Evolutionary conservation across 2,329 filamentous ascomycete genomes (phyloP).

Genomic region (Aspergillus luchuensis): DNA sequence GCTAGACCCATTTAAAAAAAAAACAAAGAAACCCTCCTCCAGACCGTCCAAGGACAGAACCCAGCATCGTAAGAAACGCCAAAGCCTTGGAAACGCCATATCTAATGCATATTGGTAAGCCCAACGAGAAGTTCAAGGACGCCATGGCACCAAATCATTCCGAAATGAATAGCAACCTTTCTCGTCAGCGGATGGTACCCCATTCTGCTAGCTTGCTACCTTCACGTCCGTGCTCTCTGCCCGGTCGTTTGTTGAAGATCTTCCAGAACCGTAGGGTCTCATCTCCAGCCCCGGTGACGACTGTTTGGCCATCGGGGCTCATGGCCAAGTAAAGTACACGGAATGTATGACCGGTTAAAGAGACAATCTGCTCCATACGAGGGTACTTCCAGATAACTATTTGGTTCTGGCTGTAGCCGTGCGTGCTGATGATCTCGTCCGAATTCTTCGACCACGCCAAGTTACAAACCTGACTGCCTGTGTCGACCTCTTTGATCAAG

Average conservation of each 20-base stretch:
- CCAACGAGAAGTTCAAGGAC: constrained; percentile 17
- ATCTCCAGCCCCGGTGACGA: constrained; percentile 94
- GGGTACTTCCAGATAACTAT: constrained; percentile 99
- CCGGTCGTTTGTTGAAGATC: constrained; percentile 81
- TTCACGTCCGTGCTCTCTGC: constrained; percentile 67
- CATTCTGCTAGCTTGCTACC: constrained; percentile 70
- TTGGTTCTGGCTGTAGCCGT: constrained; percentile 97
- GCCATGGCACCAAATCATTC: constrained; percentile 17
- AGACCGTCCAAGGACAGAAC: constrained; percentile 29
- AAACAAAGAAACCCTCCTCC: constrained; percentile 18
- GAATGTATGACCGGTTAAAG: constrained; percentile 93
- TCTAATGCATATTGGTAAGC: constrained; percentile 36
- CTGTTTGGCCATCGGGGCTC: constrained; percentile 91
- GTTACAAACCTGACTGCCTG: constrained; percentile 98
- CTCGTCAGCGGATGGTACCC: constrained; percentile 70
- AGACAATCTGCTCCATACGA: constrained; percentile 94
- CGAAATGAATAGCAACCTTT: neutral
- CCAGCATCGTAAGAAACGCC: constrained; percentile 28
- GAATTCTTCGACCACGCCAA: constrained; percentile 96
- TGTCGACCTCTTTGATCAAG: constrained; percentile 85
- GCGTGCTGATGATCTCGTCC: constrained; percentile 94
- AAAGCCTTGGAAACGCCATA: constrained; percentile 34
- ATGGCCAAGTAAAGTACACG: constrained; percentile 94
- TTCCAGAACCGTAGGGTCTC: constrained; percentile 98
- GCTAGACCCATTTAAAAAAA: constrained; percentile 20